Percentiles rank a stretch among this genome's conserved stretches.
Conservation (phyloP, 2,329 filamentous ascomycete genomes). For the Trichoderma endophyticum region DNA sequence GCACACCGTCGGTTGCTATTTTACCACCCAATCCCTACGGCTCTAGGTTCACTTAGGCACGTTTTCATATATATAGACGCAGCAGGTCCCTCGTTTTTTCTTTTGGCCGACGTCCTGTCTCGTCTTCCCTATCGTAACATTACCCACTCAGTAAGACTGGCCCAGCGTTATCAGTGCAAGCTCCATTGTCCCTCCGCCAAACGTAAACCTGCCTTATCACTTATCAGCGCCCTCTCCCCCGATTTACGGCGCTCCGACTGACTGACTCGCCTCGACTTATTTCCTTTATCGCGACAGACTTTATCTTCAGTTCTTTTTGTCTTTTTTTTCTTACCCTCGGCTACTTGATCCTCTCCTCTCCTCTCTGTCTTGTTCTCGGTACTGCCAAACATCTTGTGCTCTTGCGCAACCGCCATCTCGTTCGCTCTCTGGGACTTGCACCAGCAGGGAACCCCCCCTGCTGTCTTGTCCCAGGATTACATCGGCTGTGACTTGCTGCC, state of each 20-base stretch:
- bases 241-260: conserved; percentile 17
- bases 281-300: conserved; percentile 3
- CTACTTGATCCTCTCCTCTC: not conserved
- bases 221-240: conserved; percentile 16
- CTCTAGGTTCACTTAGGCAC: not conserved
- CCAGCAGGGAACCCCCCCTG: conserved; percentile 1
- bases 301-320: not conserved
- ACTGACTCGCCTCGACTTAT: conserved; percentile 10
- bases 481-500: not conserved
- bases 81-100: not conserved
- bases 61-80: not conserved
- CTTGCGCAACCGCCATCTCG: not conserved
- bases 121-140: not conserved
- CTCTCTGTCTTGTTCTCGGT: not conserved
- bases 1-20: not conserved
- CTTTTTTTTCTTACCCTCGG: not conserved
- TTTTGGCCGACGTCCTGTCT: not conserved
- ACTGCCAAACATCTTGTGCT: not conserved
- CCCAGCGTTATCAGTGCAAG: conserved; percentile 6
- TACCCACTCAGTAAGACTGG: not conserved
- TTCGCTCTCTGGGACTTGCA: not conserved
- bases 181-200: conserved; percentile 4
- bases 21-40: not conserved
- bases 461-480: not conserved
- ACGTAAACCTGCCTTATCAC: conserved; percentile 12